Evolutionary conservation across 1,284 basidiomycete genomes (phyloP).

Genomic region (Ustilago trichophora): DNA sequence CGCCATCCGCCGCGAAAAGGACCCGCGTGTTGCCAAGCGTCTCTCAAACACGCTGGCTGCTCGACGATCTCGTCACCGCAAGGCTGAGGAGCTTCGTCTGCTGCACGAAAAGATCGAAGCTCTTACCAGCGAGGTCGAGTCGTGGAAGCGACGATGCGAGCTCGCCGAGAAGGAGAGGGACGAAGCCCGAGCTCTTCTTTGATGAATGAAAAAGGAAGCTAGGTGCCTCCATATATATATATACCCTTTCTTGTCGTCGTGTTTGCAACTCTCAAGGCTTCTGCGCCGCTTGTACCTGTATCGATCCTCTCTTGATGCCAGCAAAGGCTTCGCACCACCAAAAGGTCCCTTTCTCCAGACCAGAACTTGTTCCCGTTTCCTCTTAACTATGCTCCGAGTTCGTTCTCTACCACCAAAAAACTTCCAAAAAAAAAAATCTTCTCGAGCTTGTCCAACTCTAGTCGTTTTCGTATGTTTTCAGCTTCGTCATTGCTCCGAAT

Average conservation of each 20-base stretch:
- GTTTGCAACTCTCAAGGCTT: too few relatives aligned
- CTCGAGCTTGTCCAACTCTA: conserved; percentile 4
- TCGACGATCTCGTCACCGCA: conserved; percentile 62
- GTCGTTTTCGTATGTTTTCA: background rate
- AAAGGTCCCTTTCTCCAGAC: conserved; percentile 26
- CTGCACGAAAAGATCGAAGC: conserved; percentile 60
- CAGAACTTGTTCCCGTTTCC: conserved; percentile 9
- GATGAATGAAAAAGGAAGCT: background rate
- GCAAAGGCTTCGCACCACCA: background rate
- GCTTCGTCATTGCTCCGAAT: background rate
- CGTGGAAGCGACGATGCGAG: conserved; percentile 63
- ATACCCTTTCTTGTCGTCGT: too few relatives aligned
- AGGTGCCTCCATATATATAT: background rate
- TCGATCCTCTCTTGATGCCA: background rate
- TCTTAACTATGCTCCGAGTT: conserved; percentile 25
- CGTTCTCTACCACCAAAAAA: background rate
- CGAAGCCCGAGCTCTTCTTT: conserved; percentile 22
- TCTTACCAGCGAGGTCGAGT: conserved; percentile 51
- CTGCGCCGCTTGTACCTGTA: conserved; percentile 12
- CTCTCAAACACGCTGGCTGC: conserved; percentile 65
- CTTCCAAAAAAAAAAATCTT: conserved; percentile 7
- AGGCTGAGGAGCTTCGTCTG: conserved; percentile 60
- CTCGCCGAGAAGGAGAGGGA: conserved; percentile 60
- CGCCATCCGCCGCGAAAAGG: conserved; percentile 50
- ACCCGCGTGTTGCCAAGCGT: conserved; percentile 62